phyloP scores from a whole-genome alignment of 345 rosid genomes.

The Hypericum androsaemum region DNA sequence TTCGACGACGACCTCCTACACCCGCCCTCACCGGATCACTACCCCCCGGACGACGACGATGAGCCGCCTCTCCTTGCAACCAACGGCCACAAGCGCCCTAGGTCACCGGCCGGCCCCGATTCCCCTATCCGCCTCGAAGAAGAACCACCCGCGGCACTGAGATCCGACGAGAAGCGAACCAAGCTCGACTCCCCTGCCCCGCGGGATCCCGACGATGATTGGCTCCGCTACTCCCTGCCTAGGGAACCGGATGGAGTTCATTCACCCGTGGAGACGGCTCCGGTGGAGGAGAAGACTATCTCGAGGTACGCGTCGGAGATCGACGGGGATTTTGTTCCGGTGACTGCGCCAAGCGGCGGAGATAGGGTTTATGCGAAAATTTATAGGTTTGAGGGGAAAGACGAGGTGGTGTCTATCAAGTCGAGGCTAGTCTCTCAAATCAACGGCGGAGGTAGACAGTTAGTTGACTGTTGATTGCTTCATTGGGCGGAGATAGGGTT shows the following conservation, averaged over 20 bases:
- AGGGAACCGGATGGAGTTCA: constrained; percentile 16
- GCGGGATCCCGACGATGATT: constrained; percentile 41
- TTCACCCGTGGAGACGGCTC: constrained; percentile 9
- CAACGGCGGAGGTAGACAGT: too few species aligned
- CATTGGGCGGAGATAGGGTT: too few species aligned
- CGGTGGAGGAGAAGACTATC: constrained; percentile 36
- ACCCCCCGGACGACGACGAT: constrained; percentile 20
- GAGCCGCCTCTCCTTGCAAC: constrained; percentile 8
- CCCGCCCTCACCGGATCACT: constrained; percentile 22
- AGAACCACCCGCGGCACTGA: too few species aligned
- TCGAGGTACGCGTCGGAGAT: constrained; percentile 65
- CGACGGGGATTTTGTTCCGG: constrained; percentile 73
- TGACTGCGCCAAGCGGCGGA: constrained; percentile 76
- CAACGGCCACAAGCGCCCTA: constrained; percentile 43
- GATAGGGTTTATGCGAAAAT: constrained; percentile 84
- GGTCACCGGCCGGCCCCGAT: constrained; percentile 15
- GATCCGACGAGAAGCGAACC: constrained; percentile 42
- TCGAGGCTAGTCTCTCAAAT: too few species aligned
- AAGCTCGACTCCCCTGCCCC: constrained; percentile 18
- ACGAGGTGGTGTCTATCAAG: too few species aligned
- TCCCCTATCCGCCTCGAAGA: constrained; percentile 15
- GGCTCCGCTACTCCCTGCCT: constrained; percentile 48
- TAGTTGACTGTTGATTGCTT: too few species aligned
- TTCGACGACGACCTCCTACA: constrained; percentile 33
- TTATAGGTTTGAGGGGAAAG: constrained; percentile 33